Evolutionary conservation across 768 basidiomycete species (phyloP), one percentile per base, ranked within the genome.

Genomic region (Boletus rufocinnamomeus): DNA sequence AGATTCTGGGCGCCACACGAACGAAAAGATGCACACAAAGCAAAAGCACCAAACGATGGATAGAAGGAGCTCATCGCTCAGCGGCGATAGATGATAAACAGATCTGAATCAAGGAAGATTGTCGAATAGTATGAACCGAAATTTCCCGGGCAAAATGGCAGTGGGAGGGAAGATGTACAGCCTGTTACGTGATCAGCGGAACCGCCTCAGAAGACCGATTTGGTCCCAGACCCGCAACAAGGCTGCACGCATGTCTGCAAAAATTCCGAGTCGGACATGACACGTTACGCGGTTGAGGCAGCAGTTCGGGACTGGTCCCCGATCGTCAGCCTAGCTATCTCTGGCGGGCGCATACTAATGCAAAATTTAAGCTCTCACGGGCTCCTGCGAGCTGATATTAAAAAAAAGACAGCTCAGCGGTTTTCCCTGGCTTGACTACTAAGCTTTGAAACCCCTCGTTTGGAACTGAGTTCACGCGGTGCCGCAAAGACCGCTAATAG

Each of bases 181-280:
- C 59, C 57, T 46, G 64, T 72, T 74, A 72, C 71, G 71, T 72
- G 62, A 72, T 61, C 61, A 58, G 54, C 63, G 63, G 71, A 58
- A 70, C 62, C 59, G 59, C 66, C 63, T 50, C 52, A 61, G 48
- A 50, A 50, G 53, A 64, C 63, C 44, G 34, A 61, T 56, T 63
- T 58, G 66, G 62, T 43, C 37, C 43, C 44, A 52, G 45, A 52
- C 60, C 49, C 44, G 14, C 44, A 52, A 50, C 37, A 51, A 35
- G 37, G 44, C 46, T 40, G 43, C 34, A 52, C n/a, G 19, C 54
- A 28, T 40, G 53, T 51, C 21, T 44, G 21, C 38, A 57, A 32
- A 19, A 17, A 51, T 49, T 55, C 28, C 35, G 16, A 21, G 21
- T 25, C 16, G 34, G 23, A 52, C 47, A 51, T 35, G 32, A 27